phyloP scores from a whole-genome alignment of 129 eudicot species.

The Flaveria ramosissima region DNA sequence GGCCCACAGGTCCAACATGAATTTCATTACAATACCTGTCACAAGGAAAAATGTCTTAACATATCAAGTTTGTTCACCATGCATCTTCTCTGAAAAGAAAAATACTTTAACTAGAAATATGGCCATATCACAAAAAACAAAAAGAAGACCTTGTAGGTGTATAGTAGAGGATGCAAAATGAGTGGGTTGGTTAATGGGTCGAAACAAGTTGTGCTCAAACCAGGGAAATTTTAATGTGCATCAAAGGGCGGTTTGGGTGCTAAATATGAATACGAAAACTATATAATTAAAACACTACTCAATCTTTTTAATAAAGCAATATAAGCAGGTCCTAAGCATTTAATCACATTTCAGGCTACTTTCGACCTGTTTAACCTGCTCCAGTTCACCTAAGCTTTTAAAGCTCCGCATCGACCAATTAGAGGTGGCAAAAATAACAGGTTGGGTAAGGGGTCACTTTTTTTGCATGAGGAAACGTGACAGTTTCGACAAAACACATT shows the following conservation, averaged over 20 bases:
- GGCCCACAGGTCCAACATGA: slow-evolving; percentile 87
- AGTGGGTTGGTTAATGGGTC: not conserved
- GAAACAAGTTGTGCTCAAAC: not conserved
- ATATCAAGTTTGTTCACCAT: slow-evolving; percentile 19
- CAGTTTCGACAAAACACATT: not conserved
- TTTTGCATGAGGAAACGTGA: not conserved
- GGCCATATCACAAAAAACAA: slow-evolving; percentile 12
- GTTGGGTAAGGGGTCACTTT: not conserved
- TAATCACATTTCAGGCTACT: not conserved
- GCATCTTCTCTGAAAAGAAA: not conserved
- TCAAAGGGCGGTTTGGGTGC: not conserved
- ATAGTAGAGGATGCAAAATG: not conserved
- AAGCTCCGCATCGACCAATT: not conserved
- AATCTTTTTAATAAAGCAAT: not conserved
- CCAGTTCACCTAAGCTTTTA: not conserved
- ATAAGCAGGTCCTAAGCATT: not conserved
- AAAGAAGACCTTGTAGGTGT: not conserved
- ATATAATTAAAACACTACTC: not conserved
- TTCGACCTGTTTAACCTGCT: not conserved
- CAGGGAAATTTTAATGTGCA: not conserved
- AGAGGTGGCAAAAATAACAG: not conserved
- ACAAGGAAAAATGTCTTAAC: slow-evolving; percentile 10
- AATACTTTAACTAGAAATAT: not conserved
- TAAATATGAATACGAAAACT: not conserved
- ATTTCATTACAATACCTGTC: slow-evolving; percentile 92